A percentile compares a stretch with the other conserved stretches of the same genome.
These are phyloP conservation scores for Raffaelea arxii DNA, from an alignment of 2,329 filamentous ascomycete species.

Conservation along the genomic window DNA sequence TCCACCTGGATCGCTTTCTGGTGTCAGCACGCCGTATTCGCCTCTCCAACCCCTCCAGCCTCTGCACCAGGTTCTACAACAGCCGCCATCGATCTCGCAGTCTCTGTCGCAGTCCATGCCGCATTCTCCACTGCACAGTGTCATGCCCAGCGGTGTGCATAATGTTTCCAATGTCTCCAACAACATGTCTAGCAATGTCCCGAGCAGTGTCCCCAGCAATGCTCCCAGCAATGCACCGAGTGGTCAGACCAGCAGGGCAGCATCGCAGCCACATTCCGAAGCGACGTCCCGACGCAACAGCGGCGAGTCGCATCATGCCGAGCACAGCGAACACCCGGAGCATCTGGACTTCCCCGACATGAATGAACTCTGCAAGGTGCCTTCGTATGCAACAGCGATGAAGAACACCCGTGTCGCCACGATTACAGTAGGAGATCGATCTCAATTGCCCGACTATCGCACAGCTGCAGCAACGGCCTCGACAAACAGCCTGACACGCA, in stretches of 20 bases:
- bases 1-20: slow-evolving; percentile 23
- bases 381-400: slow-evolving; percentile 68
- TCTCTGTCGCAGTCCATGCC: background rate
- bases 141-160: too few species aligned
- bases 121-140: too few species aligned
- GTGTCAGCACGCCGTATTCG: slow-evolving; percentile 32
- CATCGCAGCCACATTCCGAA: slow-evolving; percentile 17
- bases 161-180: too few species aligned
- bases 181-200: too few species aligned
- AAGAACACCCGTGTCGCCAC: slow-evolving; percentile 48
- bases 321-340: slow-evolving; percentile 45
- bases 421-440: slow-evolving; percentile 35
- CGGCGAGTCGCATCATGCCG: slow-evolving; percentile 36
- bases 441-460: slow-evolving; percentile 55
- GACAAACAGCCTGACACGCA: slow-evolving; percentile 33
- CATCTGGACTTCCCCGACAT: slow-evolving; percentile 50
- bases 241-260: background rate
- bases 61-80: slow-evolving; percentile 19
- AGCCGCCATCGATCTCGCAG: slow-evolving; percentile 10
- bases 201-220: too few species aligned
- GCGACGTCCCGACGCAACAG: slow-evolving; percentile 45
- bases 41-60: slow-evolving; percentile 20
- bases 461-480: slow-evolving; percentile 37
- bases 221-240: slow-evolving; percentile 15
- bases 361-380: slow-evolving; percentile 60